Percentiles rank a stretch among this genome's conserved stretches.
Evolutionary conservation across 164 flowering plant genomes (phyloP).

Genomic region (Vitis rupestris): DNA sequence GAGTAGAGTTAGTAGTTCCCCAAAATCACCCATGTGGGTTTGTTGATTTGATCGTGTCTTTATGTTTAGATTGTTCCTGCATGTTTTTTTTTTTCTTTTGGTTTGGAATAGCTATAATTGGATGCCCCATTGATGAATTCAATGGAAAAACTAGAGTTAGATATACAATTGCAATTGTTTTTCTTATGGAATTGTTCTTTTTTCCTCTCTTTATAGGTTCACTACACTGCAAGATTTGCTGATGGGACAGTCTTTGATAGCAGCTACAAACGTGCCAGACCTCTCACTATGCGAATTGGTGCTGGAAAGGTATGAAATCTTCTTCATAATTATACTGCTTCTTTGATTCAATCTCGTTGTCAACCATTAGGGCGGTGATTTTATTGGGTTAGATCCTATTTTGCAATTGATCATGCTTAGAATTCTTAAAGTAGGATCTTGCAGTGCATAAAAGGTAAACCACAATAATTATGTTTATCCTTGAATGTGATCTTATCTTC

Average conservation of each 20-base stretch:
- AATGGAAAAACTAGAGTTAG: neutral
- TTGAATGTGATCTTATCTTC: no score
- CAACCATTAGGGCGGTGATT: neutral
- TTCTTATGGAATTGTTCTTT: neutral
- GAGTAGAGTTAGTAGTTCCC: slow-evolving; percentile 17
- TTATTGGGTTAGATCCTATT: neutral
- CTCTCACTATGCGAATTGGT: slow-evolving; percentile 89
- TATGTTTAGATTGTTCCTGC: neutral
- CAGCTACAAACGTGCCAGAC: slow-evolving; percentile 81
- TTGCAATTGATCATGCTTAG: neutral
- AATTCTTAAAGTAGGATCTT: neutral
- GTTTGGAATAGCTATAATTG: neutral
- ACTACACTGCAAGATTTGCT: slow-evolving; percentile 88
- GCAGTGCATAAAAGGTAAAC: no score
- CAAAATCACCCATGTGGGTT: no score
- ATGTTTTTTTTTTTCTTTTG: neutral
- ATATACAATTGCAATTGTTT: neutral
- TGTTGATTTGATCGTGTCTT: neutral
- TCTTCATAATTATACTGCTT: neutral
- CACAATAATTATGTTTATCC: no score
- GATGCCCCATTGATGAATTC: neutral
- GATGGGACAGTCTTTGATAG: slow-evolving; percentile 90
- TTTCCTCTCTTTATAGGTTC: slow-evolving; percentile 41
- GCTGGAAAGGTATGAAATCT: slow-evolving; percentile 66
- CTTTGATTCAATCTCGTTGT: neutral